These are phyloP conservation scores for Acacia melanoxylon DNA, from an alignment of 306 rosid genomes.

Conservation along the genomic window DNA sequence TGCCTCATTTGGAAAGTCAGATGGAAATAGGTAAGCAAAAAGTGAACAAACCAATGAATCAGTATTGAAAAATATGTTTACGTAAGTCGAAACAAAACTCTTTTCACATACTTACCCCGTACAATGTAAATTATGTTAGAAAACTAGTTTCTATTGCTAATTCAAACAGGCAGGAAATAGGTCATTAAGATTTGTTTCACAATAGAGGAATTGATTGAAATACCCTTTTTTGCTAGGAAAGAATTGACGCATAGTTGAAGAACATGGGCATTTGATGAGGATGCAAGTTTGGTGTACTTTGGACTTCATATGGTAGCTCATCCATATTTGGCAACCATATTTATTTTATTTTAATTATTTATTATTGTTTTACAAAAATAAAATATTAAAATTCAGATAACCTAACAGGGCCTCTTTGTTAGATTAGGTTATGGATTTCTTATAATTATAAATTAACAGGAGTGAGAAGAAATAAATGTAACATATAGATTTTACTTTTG, in stretches of 20 bases:
- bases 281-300: neutral
- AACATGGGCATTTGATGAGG: neutral
- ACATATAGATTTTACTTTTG: too few species aligned
- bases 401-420: neutral
- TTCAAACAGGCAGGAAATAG: fast-evolving
- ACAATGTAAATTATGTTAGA: too few species aligned
- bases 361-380: neutral
- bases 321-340: neutral
- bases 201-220: neutral
- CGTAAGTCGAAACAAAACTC: fast-evolving
- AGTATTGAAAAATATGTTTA: too few species aligned
- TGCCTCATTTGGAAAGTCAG: neutral
- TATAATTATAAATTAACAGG: too few species aligned
- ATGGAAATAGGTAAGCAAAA: neutral
- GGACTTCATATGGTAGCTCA: neutral
- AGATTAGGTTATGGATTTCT: neutral
- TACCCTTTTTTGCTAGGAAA: neutral
- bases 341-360: neutral
- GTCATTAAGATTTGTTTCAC: neutral
- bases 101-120: fast-evolving
- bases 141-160: too few species aligned
- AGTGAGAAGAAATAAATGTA: too few species aligned
- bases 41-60: too few species aligned
- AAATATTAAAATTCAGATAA: neutral
- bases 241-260: neutral